Evolutionary conservation across 2,329 filamentous ascomycete species (phyloP).

Genomic region (Ophiocordyceps australis): DNA sequence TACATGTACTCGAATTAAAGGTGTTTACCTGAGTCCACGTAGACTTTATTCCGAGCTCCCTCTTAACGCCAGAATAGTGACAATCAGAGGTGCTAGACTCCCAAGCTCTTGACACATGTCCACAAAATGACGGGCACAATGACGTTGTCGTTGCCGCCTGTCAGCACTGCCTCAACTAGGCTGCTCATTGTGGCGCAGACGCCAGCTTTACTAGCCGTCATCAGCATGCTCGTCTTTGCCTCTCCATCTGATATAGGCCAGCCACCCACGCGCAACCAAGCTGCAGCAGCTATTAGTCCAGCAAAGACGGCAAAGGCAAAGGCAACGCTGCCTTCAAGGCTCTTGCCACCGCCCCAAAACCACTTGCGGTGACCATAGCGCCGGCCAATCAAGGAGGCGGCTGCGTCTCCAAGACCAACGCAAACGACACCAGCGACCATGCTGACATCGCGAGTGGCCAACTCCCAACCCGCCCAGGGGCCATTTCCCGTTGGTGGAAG

Average conservation of each 20-base stretch:
- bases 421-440: conserved; percentile 90
- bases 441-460: conserved; percentile 55
- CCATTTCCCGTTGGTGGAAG: conserved; percentile 35
- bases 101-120: conserved; percentile 71
- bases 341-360: conserved; percentile 95
- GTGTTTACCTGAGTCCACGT: too few relatives aligned
- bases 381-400: conserved; percentile 75
- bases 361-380: conserved; percentile 79
- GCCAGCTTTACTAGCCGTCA: conserved; percentile 43
- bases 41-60: too few relatives aligned
- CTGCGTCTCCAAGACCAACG: conserved; percentile 88
- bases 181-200: conserved; percentile 67
- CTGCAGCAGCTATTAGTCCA: conserved; percentile 51
- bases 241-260: conserved; percentile 43
- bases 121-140: conserved; percentile 87
- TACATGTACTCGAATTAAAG: too few relatives aligned
- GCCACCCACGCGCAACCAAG: conserved; percentile 60
- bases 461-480: conserved; percentile 56
- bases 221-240: conserved; percentile 5
- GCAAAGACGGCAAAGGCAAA: conserved; percentile 65
- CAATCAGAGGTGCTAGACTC: conserved; percentile 30
- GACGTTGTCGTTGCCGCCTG: conserved; percentile 96
- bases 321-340: conserved; percentile 69
- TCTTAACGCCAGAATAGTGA: too few relatives aligned
- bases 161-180: conserved; percentile 85